These are phyloP conservation scores for Gyrodon lividus DNA, from an alignment of 768 basidiomycete genomes.

Conservation along the genomic window DNA sequence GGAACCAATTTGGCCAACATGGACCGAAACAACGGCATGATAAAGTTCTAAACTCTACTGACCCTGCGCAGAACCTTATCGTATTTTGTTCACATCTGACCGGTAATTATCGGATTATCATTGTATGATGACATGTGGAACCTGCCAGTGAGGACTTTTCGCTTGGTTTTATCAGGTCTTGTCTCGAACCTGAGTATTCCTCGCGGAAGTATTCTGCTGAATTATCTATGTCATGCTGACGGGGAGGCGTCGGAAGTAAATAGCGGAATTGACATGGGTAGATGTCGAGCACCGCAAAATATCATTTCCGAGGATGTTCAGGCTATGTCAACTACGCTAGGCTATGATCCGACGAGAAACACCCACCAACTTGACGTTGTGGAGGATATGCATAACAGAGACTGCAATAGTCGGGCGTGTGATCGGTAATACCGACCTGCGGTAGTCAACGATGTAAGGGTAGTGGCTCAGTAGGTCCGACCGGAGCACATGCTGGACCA, in stretches of 20 bases:
- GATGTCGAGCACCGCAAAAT: background rate
- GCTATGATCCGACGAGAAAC: background rate
- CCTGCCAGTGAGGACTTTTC: slow-evolving; percentile 5
- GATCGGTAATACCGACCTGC: too few species aligned
- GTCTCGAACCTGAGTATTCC: slow-evolving; percentile 1
- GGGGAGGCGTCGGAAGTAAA: background rate
- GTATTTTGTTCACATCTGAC: background rate
- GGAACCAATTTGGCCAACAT: slow-evolving; percentile 8
- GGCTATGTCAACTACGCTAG: background rate
- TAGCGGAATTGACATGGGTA: background rate
- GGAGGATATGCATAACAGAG: background rate
- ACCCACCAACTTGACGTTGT: background rate
- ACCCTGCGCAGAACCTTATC: slow-evolving; percentile 8
- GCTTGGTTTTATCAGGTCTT: background rate
- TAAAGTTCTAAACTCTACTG: slow-evolving; percentile 12
- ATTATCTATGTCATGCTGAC: slow-evolving; percentile 3
- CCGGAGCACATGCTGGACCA: background rate
- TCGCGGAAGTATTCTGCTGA: slow-evolving; percentile 8
- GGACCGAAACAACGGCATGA: slow-evolving; percentile 25
- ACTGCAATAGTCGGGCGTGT: background rate
- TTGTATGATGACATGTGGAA: slow-evolving; percentile 4
- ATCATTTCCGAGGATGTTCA: slow-evolving; percentile 19
- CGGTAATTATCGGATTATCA: background rate
- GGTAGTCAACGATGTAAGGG: background rate
- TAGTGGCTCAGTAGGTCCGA: background rate